Evolutionary conservation across 768 basidiomycete genomes (phyloP).

Genomic region (Leccinum rimulosum): DNA sequence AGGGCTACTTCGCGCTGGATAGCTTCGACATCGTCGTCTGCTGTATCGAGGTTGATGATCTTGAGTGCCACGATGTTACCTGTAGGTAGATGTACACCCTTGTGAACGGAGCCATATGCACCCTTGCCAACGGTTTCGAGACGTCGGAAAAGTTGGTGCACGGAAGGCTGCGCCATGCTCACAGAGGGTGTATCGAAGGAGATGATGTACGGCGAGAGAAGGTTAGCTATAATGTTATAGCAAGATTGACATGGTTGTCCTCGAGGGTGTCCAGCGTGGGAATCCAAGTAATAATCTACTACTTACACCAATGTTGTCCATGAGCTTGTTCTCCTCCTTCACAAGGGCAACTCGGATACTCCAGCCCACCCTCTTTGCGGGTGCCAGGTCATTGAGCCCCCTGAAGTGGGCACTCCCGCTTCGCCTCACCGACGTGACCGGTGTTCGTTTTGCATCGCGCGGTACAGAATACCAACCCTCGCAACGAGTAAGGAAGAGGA

Average conservation of each 20-base stretch:
- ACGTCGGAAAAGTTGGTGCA: constrained; percentile 79
- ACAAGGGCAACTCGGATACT: constrained; percentile 23
- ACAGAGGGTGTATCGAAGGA: neutral
- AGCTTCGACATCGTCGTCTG: constrained; percentile 94
- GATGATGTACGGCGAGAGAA: neutral
- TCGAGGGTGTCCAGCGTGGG: constrained; percentile 12
- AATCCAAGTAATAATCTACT: constrained; percentile 4
- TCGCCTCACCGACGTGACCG: constrained; percentile 16
- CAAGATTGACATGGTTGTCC: neutral
- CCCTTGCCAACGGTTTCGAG: constrained; percentile 95
- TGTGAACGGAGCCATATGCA: constrained; percentile 94
- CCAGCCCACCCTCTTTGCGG: constrained; percentile 12
- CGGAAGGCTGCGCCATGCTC: constrained; percentile 51
- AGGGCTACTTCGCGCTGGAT: constrained; percentile 96
- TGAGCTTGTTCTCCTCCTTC: constrained; percentile 20
- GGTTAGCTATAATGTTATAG: neutral
- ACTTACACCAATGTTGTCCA: constrained; percentile 12
- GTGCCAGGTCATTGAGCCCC: constrained; percentile 14
- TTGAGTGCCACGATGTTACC: constrained; percentile 94
- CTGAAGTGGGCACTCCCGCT: constrained; percentile 23
- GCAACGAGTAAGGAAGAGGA: constrained; percentile 88
- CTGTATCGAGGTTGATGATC: constrained; percentile 96
- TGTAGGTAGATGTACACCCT: constrained; percentile 78
- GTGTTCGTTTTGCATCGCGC: constrained; percentile 56
- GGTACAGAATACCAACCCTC: constrained; percentile 98